phyloP scores from a whole-genome alignment of 1,284 basidiomycete species.

The Schizophyllum amplum region DNA sequence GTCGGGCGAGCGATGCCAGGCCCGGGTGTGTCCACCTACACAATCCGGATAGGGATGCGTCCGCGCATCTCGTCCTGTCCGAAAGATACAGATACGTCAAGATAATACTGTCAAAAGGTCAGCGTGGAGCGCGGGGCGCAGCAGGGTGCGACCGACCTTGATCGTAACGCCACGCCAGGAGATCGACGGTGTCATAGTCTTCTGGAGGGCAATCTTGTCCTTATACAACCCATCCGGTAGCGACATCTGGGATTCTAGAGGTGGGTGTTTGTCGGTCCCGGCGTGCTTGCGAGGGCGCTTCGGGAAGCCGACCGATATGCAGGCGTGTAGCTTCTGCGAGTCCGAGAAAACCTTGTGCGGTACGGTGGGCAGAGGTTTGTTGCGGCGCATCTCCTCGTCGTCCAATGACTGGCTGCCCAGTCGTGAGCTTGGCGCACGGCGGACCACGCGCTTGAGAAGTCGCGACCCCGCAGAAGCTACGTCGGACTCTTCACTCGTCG shows the following conservation, averaged over 20 bases:
- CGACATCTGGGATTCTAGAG: constrained; percentile 34
- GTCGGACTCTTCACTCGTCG: constrained; percentile 19
- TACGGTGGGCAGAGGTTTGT: constrained; percentile 39
- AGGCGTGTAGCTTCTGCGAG: constrained; percentile 4
- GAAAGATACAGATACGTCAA: constrained; percentile 57
- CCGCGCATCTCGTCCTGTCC: constrained; percentile 54
- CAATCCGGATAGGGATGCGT: constrained; percentile 49
- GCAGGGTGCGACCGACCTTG: no score
- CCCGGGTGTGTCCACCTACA: constrained; percentile 20
- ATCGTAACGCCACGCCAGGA: constrained; percentile 59
- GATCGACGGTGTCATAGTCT: constrained; percentile 54
- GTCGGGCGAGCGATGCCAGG: no score
- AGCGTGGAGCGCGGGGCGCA: no score
- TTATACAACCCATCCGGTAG: constrained; percentile 63
- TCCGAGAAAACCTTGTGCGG: constrained; percentile 20
- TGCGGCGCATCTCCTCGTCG: constrained; percentile 15
- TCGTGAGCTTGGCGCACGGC: constrained; percentile 27
- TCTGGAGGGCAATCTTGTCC: constrained; percentile 42
- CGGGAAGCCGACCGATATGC: constrained; percentile 28
- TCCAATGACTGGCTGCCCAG: constrained; percentile 19
- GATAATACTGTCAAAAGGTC: constrained; percentile 62
- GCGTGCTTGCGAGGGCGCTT: constrained; percentile 50
- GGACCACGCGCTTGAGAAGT: constrained; percentile 38
- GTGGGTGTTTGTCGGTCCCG: constrained; percentile 32
- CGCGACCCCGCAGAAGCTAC: not conserved